Evolutionary conservation across 2,329 filamentous ascomycete species (phyloP), one percentile per base, ranked within the genome.

Genomic region (Fusarium haematococcum): DNA sequence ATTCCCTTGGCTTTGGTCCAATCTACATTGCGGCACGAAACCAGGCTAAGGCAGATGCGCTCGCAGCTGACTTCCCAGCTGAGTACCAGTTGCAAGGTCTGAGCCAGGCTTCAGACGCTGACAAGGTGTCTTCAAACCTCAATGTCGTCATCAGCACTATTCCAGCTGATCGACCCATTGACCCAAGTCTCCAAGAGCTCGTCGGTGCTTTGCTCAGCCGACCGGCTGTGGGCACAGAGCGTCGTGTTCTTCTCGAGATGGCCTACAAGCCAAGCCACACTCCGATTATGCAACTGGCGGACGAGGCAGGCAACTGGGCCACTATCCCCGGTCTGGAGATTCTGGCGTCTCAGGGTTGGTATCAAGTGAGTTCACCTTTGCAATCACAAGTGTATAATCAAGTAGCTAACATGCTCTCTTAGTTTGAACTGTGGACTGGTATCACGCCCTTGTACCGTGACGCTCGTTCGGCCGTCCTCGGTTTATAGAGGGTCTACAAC

Each of bases 201-300:
- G 84, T 98, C 11, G 83, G 85, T 6, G 83, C 86, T 18, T 78
- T 91, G 37, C 80, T 91, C n/a, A 84, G 85, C 67, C 82, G 82
- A 27, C 83, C 79, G 70, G 81, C 78, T 70, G 78, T 64, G 77
- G 80, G 79, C 73, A 67, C 66, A 27, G 83, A 83, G 7, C 84
- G 83, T 30, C 88, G 89, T 23, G 89, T 97, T 14, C 84, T 98
- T 70, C 85, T 98, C 5, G 97, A 99, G 83, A 98, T 99, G 95
- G 96, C 97, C 2, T 99, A 99, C 83, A 97, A 96, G 83, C 97
- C 97, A 23, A 87, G 89, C 0, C 89, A 94, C 62, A 99, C 97
- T 6, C 90, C 92, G 9, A 84, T 98, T 75, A 98, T 98, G 91
- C 89, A 93, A 80, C 85, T 98, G 80, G 96, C 95, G 3, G 88